Base-by-base conservation (phyloP, 1,284 basidiomycete genomes). In the Rhodotorula sp. region DNA sequence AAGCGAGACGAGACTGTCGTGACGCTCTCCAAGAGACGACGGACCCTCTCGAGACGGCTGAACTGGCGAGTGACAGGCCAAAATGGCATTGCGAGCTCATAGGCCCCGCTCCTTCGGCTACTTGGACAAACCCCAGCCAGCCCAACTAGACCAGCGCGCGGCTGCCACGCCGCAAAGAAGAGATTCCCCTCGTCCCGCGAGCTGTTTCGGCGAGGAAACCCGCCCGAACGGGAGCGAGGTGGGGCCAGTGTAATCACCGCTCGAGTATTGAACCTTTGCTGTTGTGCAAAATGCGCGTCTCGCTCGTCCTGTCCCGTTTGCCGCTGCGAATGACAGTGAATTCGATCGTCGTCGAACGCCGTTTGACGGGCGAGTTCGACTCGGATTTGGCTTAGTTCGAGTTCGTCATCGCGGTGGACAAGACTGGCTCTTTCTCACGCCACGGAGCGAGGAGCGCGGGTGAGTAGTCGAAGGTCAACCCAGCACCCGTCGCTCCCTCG, bases 351-450 rank as follows among this genome's bases (percentile, higher is more conserved):
- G 50, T 44, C 50, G 24, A 44, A 11, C 50, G n/a, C 50, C 50
- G 5, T 22, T 10, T 10, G 50, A 9, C 4, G 22, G 57, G 28
- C 28, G 57, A n/a, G 8, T 4, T 26, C 28, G 46, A n/a, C 31
- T 67, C 24, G 48, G 59, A 57, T 67, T 67, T 68, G 66, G 66
- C 66, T 68, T 68, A 68, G 66, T 3, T 44, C 16, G 7, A 48
- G 37, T 8, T 44, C 37, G 28, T 61, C 59, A 58, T 59, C 34
- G 44, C 30, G 51, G 50, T 20, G 28, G 26, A 24, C 31, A 24
- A 18, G 40, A 44, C 40, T 44, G 40, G 40, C 40, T 13, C 40
- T 44, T 18, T 44, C 40, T 44, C 40, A 44, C 15, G 40, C 40
- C 40, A 13, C 15, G 40, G 40, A 44, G 16, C 40, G 37, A 18